A percentile compares a stretch with the other conserved stretches of the same genome.
phyloP scores from a whole-genome alignment of 352 stramenopile species.

The Saprolegnia diclina region DNA sequence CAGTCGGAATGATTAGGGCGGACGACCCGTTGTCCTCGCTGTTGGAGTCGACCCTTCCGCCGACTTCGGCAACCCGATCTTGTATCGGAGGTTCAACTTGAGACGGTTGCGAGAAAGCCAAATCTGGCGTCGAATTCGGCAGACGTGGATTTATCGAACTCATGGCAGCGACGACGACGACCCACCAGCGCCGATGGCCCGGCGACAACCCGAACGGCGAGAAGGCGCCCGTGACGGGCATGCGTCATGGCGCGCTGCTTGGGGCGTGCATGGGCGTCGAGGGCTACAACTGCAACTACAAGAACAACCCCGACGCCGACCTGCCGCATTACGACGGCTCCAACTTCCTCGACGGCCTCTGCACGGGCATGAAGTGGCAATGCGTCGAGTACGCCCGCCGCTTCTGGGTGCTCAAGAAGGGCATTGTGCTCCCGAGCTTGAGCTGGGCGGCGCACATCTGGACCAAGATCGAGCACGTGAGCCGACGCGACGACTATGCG shows the following conservation, averaged over 20 bases:
- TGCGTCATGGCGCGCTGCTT: slow-evolving; percentile 19
- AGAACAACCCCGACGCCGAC: slow-evolving; percentile 26
- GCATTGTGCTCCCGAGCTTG: slow-evolving; percentile 22
- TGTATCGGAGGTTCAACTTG: background rate
- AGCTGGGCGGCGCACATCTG: slow-evolving; percentile 28
- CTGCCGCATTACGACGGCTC: slow-evolving; percentile 22
- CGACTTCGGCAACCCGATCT: background rate
- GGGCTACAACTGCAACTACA: slow-evolving; percentile 28
- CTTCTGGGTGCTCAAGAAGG: slow-evolving; percentile 23
- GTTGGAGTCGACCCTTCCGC: background rate
- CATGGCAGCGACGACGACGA: background rate
- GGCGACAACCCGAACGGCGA: slow-evolving; percentile 21
- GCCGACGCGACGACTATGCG: slow-evolving; percentile 17
- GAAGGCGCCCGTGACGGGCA: slow-evolving; percentile 9
- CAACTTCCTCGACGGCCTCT: slow-evolving; percentile 25
- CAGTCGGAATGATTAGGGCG: too few species aligned
- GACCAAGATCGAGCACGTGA: slow-evolving; percentile 17
- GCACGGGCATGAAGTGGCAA: slow-evolving; percentile 28
- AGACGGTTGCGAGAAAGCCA: background rate
- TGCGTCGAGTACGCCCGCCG: slow-evolving; percentile 26
- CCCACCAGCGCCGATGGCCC: slow-evolving; percentile 23
- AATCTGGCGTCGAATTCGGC: background rate
- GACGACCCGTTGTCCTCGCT: too few species aligned
- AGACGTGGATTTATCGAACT: slow-evolving; percentile 1
- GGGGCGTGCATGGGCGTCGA: slow-evolving; percentile 14